A percentile compares a stretch with the other conserved stretches of the same genome.
phyloP scores from a whole-genome alignment of 257 asterid genomes.

The Solanum acaule region DNA sequence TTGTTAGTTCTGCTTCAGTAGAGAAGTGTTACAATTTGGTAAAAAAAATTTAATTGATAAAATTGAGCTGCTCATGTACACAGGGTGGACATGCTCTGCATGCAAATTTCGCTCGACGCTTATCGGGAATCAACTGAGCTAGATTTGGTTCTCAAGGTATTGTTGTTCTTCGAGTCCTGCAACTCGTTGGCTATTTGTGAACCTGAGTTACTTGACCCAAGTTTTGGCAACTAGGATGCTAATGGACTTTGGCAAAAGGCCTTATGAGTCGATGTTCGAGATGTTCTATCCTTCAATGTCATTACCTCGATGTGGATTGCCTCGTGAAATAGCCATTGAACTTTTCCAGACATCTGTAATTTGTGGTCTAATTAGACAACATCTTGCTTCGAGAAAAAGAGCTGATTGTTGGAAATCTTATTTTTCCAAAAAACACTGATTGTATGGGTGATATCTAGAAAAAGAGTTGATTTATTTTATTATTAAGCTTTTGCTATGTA shows the following conservation, averaged over 20 bases:
- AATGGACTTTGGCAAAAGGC: background rate
- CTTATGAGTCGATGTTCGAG: background rate
- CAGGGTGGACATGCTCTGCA: slow-evolving; percentile 88
- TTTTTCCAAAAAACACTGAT: background rate
- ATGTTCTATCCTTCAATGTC: background rate
- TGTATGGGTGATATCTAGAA: background rate
- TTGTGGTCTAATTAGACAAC: background rate
- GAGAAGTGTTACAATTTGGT: background rate
- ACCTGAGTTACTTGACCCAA: background rate
- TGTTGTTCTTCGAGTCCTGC: background rate
- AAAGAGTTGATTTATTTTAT: too few species aligned
- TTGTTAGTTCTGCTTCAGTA: background rate
- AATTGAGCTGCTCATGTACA: background rate
- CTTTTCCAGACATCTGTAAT: background rate
- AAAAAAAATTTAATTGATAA: background rate
- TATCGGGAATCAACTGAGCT: slow-evolving; percentile 17
- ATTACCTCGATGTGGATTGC: background rate
- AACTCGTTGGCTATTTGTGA: background rate
- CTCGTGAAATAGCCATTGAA: background rate
- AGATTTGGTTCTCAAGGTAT: background rate
- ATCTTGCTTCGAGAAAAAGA: background rate
- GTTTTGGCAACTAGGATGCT: background rate
- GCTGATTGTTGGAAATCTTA: background rate
- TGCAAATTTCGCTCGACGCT: slow-evolving; percentile 47
- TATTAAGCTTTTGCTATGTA: background rate